phyloP scores from a whole-genome alignment of 2,329 filamentous ascomycete genomes.

The Colletotrichum simmondsii region DNA sequence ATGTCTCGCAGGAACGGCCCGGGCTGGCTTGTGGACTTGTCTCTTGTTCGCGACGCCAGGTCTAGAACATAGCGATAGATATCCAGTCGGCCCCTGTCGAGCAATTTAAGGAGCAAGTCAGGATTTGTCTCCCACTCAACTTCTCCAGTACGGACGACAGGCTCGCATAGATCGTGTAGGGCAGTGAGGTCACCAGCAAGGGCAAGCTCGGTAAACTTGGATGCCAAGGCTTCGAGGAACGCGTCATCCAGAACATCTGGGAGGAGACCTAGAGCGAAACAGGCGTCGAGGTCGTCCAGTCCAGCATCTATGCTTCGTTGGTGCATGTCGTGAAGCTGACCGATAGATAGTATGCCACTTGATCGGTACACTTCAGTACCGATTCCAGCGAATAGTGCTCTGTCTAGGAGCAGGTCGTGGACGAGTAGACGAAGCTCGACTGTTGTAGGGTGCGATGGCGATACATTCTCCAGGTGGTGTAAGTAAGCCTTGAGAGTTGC shows the following conservation, averaged over 20 bases:
- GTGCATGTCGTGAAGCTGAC: slow-evolving; percentile 43
- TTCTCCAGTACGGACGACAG: slow-evolving; percentile 40
- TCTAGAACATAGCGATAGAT: slow-evolving; percentile 43
- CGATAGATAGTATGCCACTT: slow-evolving; percentile 25
- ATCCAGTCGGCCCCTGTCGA: slow-evolving; percentile 38
- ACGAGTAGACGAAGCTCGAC: slow-evolving; percentile 42
- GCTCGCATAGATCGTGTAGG: slow-evolving; percentile 42
- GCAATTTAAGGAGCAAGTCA: slow-evolving; percentile 39
- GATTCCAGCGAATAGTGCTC: slow-evolving; percentile 41
- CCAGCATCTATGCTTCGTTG: slow-evolving; percentile 39
- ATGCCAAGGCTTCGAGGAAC: slow-evolving; percentile 37
- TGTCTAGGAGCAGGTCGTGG: slow-evolving; percentile 40
- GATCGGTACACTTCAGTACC: slow-evolving; percentile 37
- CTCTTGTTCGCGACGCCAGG: slow-evolving; percentile 39
- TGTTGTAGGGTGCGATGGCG: slow-evolving; percentile 32
- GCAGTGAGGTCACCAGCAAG: slow-evolving; percentile 39
- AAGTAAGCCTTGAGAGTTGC: slow-evolving; percentile 37
- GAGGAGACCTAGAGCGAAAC: slow-evolving; percentile 39
- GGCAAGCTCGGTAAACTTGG: slow-evolving; percentile 38
- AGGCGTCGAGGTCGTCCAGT: slow-evolving; percentile 42
- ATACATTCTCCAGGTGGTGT: slow-evolving; percentile 16
- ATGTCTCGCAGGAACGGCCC: slow-evolving; percentile 37
- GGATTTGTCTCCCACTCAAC: slow-evolving; percentile 39
- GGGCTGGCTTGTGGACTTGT: slow-evolving; percentile 8
- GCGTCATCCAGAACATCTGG: slow-evolving; percentile 34